phyloP scores from a whole-genome alignment of 352 stramenopile genomes.

The Phytophthora cactorum region DNA sequence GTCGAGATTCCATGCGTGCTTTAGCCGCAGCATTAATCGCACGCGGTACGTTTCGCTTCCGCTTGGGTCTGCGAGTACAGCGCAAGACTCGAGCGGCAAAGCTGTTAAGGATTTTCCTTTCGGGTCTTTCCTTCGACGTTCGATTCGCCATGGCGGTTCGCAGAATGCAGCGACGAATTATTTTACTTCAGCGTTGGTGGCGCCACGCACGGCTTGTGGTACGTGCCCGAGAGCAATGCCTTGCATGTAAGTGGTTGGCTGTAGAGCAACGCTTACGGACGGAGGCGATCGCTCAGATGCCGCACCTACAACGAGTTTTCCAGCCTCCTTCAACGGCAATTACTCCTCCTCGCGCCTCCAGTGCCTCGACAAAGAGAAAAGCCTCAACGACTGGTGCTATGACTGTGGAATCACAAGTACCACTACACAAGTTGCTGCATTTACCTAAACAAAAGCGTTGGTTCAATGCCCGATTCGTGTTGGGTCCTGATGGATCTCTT shows the following conservation, averaged over 20 bases:
- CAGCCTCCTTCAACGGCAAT: slow-evolving; percentile 31
- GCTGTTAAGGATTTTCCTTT: slow-evolving; percentile 52
- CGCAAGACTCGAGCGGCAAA: slow-evolving; percentile 39
- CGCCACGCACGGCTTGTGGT: slow-evolving; percentile 63
- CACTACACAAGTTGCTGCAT: slow-evolving; percentile 59
- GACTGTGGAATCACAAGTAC: slow-evolving; percentile 16
- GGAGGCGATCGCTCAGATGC: slow-evolving; percentile 62
- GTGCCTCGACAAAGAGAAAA: slow-evolving; percentile 15
- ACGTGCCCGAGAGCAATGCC: slow-evolving; percentile 49
- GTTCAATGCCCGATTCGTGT: slow-evolving; percentile 56
- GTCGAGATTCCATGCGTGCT: slow-evolving; percentile 33
- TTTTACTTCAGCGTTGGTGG: slow-evolving; percentile 70
- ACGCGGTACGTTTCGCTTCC: slow-evolving; percentile 44
- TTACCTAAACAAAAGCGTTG: slow-evolving; percentile 56
- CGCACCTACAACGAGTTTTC: slow-evolving; percentile 62
- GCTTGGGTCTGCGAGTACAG: slow-evolving; percentile 47
- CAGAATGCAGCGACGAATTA: slow-evolving; percentile 57
- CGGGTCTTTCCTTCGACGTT: slow-evolving; percentile 61
- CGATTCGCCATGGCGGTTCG: slow-evolving; percentile 71
- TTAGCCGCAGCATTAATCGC: slow-evolving; percentile 45
- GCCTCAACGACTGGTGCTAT: slow-evolving; percentile 5
- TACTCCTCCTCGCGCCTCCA: slow-evolving; percentile 4
- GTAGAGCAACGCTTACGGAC: slow-evolving; percentile 52
- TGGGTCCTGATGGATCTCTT: slow-evolving; percentile 53
- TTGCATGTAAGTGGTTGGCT: slow-evolving; percentile 61